A percentile compares a stretch with the other conserved stretches of the same genome.
These are phyloP conservation scores for Umbilicaria muhlenbergii DNA, from an alignment of 495 filamentous ascomycete species.

Conservation along the genomic window DNA sequence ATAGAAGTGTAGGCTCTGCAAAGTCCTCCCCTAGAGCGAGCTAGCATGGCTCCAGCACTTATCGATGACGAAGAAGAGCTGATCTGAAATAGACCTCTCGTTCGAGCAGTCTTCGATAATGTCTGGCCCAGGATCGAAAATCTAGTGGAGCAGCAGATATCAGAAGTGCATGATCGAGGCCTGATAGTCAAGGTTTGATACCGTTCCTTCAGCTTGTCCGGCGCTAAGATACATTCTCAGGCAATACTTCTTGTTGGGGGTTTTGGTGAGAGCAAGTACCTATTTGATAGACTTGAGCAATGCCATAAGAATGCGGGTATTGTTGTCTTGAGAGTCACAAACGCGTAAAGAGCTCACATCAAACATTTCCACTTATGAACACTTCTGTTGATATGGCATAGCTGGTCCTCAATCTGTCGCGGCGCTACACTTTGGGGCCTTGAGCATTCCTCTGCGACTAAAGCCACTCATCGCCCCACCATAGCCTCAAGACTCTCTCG, in stretches of 20 bases:
- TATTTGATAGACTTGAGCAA: slow-evolving; percentile 37
- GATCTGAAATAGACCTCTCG: slow-evolving; percentile 16
- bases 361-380: too few relatives aligned
- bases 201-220: not conserved
- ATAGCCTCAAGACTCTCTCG: slow-evolving; percentile 7
- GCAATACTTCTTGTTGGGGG: slow-evolving; percentile 58
- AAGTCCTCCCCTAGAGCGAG: not conserved
- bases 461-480: not conserved
- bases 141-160: slow-evolving; percentile 43
- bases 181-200: slow-evolving; percentile 3
- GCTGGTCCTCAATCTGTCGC: slow-evolving; percentile 10
- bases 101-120: slow-evolving; percentile 39
- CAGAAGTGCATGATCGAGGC: slow-evolving; percentile 17
- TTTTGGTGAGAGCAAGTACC: slow-evolving; percentile 52
- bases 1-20: not conserved
- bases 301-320: slow-evolving; percentile 20
- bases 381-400: not conserved
- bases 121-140: slow-evolving; percentile 40
- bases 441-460: slow-evolving; percentile 3
- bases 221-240: slow-evolving; percentile 17
- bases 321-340: slow-evolving; percentile 39
- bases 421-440: slow-evolving; percentile 10
- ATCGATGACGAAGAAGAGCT: too few relatives aligned
- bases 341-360: slow-evolving; percentile 6
- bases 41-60: not conserved